Evolutionary conservation across 2,329 filamentous ascomycete species (phyloP).

Genomic region (Parasarocladium wereldwijsianum): DNA sequence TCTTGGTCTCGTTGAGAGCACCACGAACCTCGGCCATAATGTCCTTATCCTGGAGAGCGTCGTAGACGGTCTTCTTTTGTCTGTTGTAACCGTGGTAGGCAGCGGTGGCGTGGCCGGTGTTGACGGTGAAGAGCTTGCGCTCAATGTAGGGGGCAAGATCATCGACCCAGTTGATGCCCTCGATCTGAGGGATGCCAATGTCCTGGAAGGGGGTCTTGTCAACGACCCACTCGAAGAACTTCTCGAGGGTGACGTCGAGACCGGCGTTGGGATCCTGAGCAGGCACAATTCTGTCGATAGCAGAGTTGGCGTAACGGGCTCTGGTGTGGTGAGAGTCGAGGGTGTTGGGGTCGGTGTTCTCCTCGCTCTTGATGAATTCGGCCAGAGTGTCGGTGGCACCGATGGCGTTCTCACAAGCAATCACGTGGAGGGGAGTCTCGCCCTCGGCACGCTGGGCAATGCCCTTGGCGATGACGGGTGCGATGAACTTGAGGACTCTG

Average conservation of each 20-base stretch:
- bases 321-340: slow-evolving; percentile 55
- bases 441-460: slow-evolving; percentile 60
- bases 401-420: slow-evolving; percentile 97
- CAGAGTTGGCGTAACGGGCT: slow-evolving; percentile 89
- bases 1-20: slow-evolving; percentile 73
- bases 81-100: slow-evolving; percentile 89
- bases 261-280: slow-evolving; percentile 69
- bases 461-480: slow-evolving; percentile 87
- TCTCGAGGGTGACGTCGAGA: slow-evolving; percentile 88
- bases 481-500: slow-evolving; percentile 92
- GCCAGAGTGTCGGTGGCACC: slow-evolving; percentile 83
- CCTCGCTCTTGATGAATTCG: slow-evolving; percentile 59
- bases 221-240: slow-evolving; percentile 98
- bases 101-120: slow-evolving; percentile 91
- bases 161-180: slow-evolving; percentile 87
- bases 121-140: slow-evolving; percentile 98
- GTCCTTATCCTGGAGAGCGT: slow-evolving; percentile 8
- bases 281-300: slow-evolving; percentile 95
- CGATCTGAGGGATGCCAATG: slow-evolving; percentile 49
- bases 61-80: slow-evolving; percentile 41
- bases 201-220: slow-evolving; percentile 73
- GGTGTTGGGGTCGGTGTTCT: slow-evolving; percentile 54
- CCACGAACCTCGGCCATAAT: slow-evolving; percentile 57
- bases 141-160: slow-evolving; percentile 92
- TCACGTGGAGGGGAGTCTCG: slow-evolving; percentile 64